Base-by-base conservation (phyloP, 306 rosid genomes). In the Trichosanthes cucumerina region DNA sequence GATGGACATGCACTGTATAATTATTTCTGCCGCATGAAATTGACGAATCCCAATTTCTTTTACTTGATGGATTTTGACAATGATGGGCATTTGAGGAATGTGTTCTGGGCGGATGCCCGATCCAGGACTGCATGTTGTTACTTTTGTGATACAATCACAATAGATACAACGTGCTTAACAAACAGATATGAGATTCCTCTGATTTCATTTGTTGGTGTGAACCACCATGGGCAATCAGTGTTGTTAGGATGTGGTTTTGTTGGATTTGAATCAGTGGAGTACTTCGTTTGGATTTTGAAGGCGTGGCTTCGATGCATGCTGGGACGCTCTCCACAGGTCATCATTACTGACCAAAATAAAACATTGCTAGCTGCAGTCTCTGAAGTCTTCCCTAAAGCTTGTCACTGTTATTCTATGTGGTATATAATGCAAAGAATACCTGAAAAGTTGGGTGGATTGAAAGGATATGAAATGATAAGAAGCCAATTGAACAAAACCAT, bases 51-150 rank as follows among this genome's bases (percentile, higher is more conserved):
- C 24, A 86, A 87, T 83, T 92, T 88, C 84, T 88, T 90, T 86
- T 92, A 90, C 85, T 78, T 87, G 86, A 82, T 88, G 85, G 95
- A 90, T 82, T 56, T 92, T 28, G 95, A 87, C 80, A 89, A 86
- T 58, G 90, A 83, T 19, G 91, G 97, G 80, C 84, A 58, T 62
- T 86, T 92, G 74, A 90, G 86, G 79, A 91, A 92, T 81, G 85
- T 88, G 77, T 92, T 92, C 49, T 92, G 94, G 97, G 93, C 89
- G 58, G 97, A 92, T 82, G 84, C 97, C 34, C 84, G 90, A 86
- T 86, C 94, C 69, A 87, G 90, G 88, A 82, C 84, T 71, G 88
- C 93, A 47, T 87, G 73, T 80, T 74, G 81, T 62, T 90, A 88
- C 84, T 91, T 89, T 59, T 83, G 82, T 69, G 97, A 90, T 81